These are phyloP conservation scores for Cylindrodendrum hubeiense DNA, from an alignment of 2,329 filamentous ascomycete species.

Conservation along the genomic window DNA sequence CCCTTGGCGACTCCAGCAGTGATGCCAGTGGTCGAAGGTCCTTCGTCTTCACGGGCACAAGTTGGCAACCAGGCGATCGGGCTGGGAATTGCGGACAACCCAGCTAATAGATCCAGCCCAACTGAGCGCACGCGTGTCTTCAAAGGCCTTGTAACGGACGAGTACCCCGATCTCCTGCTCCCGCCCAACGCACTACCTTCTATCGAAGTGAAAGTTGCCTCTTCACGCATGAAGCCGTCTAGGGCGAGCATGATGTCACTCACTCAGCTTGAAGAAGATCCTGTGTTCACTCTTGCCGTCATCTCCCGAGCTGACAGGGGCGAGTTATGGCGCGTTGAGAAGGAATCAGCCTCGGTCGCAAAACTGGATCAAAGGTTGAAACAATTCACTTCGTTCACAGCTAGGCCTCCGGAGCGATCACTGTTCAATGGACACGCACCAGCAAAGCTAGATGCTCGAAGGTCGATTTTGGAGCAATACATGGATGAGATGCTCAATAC, in stretches of 20 bases:
- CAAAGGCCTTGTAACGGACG: slow-evolving; percentile 83
- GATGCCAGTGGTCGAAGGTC: slow-evolving; percentile 24
- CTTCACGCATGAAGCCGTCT: slow-evolving; percentile 94
- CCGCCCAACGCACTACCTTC: slow-evolving; percentile 90
- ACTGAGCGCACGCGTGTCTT: slow-evolving; percentile 70
- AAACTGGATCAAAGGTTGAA: slow-evolving; percentile 86
- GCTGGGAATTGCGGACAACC: slow-evolving; percentile 30
- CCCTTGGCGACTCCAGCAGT: slow-evolving; percentile 68
- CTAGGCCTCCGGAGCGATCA: slow-evolving; percentile 83
- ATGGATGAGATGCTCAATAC: slow-evolving; percentile 88
- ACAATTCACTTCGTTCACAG: slow-evolving; percentile 77
- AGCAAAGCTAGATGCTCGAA: slow-evolving; percentile 89
- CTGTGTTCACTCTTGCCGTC: slow-evolving; percentile 91
- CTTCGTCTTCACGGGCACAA: slow-evolving; percentile 27
- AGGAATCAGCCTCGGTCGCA: slow-evolving; percentile 85
- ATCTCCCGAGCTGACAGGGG: slow-evolving; percentile 80
- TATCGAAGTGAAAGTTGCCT: slow-evolving; percentile 88
- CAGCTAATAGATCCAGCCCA: slow-evolving; percentile 50
- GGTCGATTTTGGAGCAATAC: slow-evolving; percentile 84
- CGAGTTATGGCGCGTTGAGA: slow-evolving; percentile 95
- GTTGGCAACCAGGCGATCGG: slow-evolving; percentile 20
- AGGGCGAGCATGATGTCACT: slow-evolving; percentile 85
- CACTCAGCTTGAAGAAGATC: slow-evolving; percentile 87
- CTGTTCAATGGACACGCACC: slow-evolving; percentile 94
- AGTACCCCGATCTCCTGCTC: slow-evolving; percentile 87